Conservation (phyloP, 2,329 filamentous ascomycete genomes). For the Orbilia oligospora region DNA sequence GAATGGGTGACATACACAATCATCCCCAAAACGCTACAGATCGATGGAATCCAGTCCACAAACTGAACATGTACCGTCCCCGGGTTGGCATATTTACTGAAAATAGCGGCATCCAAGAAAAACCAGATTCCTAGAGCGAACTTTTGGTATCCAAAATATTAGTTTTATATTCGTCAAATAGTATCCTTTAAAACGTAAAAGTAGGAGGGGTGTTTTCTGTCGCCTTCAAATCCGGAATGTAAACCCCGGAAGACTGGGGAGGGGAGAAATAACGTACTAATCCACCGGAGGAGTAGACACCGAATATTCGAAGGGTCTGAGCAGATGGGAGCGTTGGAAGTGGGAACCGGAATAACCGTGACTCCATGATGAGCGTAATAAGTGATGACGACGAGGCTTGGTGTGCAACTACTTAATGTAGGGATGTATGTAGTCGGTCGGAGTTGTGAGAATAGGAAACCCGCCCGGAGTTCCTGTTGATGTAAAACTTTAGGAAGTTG, state of each 20-base stretch:
- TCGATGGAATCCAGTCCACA: constrained; percentile 80
- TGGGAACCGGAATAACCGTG: constrained; percentile 77
- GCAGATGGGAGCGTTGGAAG: constrained; percentile 77
- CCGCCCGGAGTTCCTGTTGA: neutral
- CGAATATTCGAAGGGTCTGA: constrained; percentile 75
- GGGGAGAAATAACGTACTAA: constrained; percentile 70
- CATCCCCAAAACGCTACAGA: constrained; percentile 79
- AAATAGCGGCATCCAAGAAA: constrained; percentile 77
- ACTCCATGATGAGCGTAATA: constrained; percentile 64
- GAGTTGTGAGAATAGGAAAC: neutral
- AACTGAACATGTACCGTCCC: constrained; percentile 77
- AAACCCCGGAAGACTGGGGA: neutral
- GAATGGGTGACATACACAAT: constrained; percentile 69
- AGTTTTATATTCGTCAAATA: neutral
- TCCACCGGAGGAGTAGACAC: constrained; percentile 77
- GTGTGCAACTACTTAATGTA: neutral
- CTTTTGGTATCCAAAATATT: constrained; percentile 66
- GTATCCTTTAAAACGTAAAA: neutral
- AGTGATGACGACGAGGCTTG: constrained; percentile 24
- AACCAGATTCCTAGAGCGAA: constrained; percentile 80
- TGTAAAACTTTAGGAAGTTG: neutral
- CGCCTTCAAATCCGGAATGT: neutral
- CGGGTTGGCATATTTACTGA: constrained; percentile 76
- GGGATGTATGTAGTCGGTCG: constrained; percentile 5
- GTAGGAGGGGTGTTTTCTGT: neutral